Conservation (phyloP, 345 rosid species). For the Noccaea caerulescens region DNA sequence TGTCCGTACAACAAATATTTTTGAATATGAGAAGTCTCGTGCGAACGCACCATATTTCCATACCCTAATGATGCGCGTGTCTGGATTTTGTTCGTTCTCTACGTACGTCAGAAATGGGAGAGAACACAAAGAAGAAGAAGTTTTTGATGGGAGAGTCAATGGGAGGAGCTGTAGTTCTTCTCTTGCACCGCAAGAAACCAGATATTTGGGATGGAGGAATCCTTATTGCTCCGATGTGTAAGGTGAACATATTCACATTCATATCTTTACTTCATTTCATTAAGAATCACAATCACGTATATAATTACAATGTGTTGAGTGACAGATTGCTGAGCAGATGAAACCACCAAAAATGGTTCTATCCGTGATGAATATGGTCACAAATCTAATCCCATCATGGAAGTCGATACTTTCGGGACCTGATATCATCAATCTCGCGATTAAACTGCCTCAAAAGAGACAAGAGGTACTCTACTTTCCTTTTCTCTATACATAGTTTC, state of each 20-base stretch:
- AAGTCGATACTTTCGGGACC: constrained; percentile 48
- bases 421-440: constrained; percentile 62
- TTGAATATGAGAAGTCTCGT: not conserved
- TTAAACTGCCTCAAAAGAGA: constrained; percentile 68
- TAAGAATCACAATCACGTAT: not conserved
- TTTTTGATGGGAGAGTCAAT: constrained; percentile 83
- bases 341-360: constrained; percentile 57
- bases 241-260: constrained; percentile 49
- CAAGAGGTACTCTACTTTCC: constrained; percentile 51
- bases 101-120: constrained; percentile 53
- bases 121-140: constrained; percentile 64
- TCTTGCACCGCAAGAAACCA: constrained; percentile 69
- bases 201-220: constrained; percentile 82
- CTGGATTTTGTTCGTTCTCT: not conserved
- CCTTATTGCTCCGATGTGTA: constrained; percentile 88
- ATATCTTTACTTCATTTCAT: not conserved
- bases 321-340: constrained; percentile 68
- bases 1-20: not conserved
- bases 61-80: not conserved
- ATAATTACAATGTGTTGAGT: constrained; percentile 19
- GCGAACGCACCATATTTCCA: not conserved
- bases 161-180: constrained; percentile 86
- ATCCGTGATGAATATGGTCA: constrained; percentile 46
- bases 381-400: constrained; percentile 68
- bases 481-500: not conserved